Base-by-base conservation (phyloP, 306 rosid genomes). In the Ammopiptanthus mongolicus region DNA sequence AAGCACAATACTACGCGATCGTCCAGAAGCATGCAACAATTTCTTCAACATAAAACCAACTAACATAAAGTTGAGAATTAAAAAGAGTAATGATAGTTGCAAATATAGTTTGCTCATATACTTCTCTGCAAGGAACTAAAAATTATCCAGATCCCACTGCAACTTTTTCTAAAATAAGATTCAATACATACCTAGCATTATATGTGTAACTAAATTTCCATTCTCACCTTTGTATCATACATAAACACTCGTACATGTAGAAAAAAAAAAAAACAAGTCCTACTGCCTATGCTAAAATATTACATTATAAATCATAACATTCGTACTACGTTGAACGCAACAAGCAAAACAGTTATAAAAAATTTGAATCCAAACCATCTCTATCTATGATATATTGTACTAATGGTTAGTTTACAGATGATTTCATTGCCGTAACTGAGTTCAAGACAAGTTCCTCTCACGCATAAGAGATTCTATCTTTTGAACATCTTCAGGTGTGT, bases 391-490 rank as follows among this genome's bases (percentile, higher is more conserved):
- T 47, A 15, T 60, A 31, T 11, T 57, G 41, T 53, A 33, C 41
- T 46, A 51, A 58, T 14, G 68, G 71, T 39, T 36, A 50, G 65
- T 55, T 37, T 33, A 48, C 69, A 53, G n/a, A 8, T 11, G 21
- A 23, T 59, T 63, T 75, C 75, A 47, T 5, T 28, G 67, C 51
- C 14, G 17, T 14, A 74, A 31, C 57, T 3, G 28, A 42, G 65
- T 76, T 90, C 83, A 95, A 74, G 84, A 79, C 81, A 92, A 44
- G 88, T 92, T 91, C 80, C 80, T 84, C 84, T 90, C 85, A 0
- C 76, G 91, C 92, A 95, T 87, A 8, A 86, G 83, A 81, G 92
- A 57, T 88, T 95, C 97, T 55, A 91, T 88, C 88, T 90, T 95
- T 63, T 39, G 90, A 3, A 95, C 92, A 74, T 95, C 99, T 87